Evolutionary conservation across 2,329 filamentous ascomycete species (phyloP).

Genomic region (Fusarium haematococcum): DNA sequence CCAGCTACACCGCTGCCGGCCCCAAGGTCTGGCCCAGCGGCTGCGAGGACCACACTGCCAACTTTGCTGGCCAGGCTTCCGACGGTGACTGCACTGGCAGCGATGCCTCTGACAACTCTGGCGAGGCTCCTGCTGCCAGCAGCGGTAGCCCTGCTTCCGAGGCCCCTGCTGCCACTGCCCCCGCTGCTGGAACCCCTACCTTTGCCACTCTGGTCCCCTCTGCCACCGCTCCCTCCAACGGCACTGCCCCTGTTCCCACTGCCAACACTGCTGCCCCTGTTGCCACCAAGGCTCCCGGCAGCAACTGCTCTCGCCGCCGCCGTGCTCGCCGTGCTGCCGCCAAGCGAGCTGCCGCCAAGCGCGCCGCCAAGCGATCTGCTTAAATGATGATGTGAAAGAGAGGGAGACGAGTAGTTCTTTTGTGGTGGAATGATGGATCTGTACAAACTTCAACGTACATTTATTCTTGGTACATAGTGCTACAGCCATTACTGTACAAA

Average conservation of each 20-base stretch:
- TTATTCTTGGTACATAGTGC: slow-evolving; percentile 44
- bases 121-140: slow-evolving; percentile 13
- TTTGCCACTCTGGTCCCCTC: slow-evolving; percentile 24
- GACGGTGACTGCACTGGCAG: slow-evolving; percentile 53
- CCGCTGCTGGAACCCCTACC: slow-evolving; percentile 19
- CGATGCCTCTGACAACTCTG: slow-evolving; percentile 45
- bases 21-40: slow-evolving; percentile 49
- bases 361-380: slow-evolving; percentile 18
- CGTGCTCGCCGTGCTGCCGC: slow-evolving; percentile 30
- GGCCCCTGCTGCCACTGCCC: slow-evolving; percentile 6
- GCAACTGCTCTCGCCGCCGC: slow-evolving; percentile 19
- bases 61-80: slow-evolving; percentile 47
- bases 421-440: slow-evolving; percentile 30
- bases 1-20: slow-evolving; percentile 49
- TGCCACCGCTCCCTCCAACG: slow-evolving; percentile 14
- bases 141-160: slow-evolving; percentile 16
- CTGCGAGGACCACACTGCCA: slow-evolving; percentile 54
- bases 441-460: slow-evolving; percentile 18
- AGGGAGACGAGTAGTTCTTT: slow-evolving; percentile 9
- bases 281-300: slow-evolving; percentile 28
- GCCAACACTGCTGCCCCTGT: slow-evolving; percentile 14
- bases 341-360: slow-evolving; percentile 31
- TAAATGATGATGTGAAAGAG: slow-evolving; percentile 5
- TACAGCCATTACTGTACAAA: slow-evolving; percentile 14
- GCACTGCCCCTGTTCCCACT: slow-evolving; percentile 13